Conservation (phyloP, 75 land plant genomes). For the Pinus albicaulis region DNA sequence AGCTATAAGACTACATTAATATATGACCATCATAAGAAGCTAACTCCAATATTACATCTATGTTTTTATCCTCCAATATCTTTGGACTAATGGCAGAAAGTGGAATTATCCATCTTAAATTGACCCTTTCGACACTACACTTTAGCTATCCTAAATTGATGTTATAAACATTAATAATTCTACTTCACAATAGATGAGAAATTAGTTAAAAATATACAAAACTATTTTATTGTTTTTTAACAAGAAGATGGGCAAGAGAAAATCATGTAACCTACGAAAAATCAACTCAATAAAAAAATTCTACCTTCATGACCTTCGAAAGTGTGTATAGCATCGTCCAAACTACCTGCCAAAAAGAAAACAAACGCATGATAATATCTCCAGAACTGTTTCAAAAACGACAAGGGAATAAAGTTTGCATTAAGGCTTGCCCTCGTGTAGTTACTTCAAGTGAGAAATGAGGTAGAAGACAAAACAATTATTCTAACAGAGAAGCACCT, state of each 20-base stretch:
- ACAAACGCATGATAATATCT: background rate
- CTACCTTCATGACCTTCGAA: conserved; percentile 1
- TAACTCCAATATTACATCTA: background rate
- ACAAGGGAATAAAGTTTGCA: no score
- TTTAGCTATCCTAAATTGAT: background rate
- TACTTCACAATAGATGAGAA: background rate
- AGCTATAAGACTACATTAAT: no score
- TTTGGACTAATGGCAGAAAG: no score
- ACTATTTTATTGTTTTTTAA: background rate
- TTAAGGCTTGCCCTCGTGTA: background rate
- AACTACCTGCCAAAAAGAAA: background rate
- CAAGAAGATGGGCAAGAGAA: background rate
- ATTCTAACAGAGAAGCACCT: background rate
- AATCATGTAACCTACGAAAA: background rate
- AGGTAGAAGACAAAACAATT: background rate
- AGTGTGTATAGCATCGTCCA: conserved; percentile 10
- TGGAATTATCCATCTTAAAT: background rate
- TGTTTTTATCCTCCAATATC: no score
- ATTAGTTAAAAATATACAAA: background rate
- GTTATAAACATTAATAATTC: background rate
- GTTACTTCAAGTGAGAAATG: background rate
- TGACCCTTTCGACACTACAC: background rate
- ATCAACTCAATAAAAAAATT: background rate
- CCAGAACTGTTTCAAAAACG: no score
- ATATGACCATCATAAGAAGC: background rate